Percentiles rank a stretch among this genome's conserved stretches.
Conservation (phyloP, 768 basidiomycete genomes). For the Lactarius quietus region DNA sequence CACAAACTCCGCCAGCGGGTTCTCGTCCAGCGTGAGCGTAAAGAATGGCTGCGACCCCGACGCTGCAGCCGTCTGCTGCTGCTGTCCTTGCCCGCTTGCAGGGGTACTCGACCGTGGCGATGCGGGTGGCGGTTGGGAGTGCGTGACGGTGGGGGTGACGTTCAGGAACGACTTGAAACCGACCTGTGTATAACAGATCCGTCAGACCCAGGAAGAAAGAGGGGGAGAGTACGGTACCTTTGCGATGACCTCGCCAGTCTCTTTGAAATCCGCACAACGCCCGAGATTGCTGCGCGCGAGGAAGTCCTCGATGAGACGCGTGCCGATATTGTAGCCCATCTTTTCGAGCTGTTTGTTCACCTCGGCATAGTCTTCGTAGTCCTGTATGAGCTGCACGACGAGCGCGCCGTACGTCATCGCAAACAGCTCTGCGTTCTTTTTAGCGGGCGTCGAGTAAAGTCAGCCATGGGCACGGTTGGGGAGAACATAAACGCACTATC, state of each 20-base stretch:
- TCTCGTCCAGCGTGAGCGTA: constrained; percentile 87
- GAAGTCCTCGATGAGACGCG: constrained; percentile 94
- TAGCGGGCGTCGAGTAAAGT: constrained; percentile 29
- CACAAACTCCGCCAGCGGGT: constrained; percentile 94
- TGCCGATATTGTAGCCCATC: constrained; percentile 99
- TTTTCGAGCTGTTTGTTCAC: constrained; percentile 97
- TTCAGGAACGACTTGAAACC: constrained; percentile 98
- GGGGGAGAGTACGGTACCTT: constrained; percentile 52
- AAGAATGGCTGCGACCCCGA: constrained; percentile 57
- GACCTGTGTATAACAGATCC: constrained; percentile 49
- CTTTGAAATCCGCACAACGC: constrained; percentile 89
- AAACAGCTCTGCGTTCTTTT: constrained; percentile 95
- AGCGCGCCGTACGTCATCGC: constrained; percentile 95
- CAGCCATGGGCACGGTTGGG: background rate
- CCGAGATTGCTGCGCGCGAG: constrained; percentile 88
- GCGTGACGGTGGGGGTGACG: constrained; percentile 78
- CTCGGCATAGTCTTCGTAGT: constrained; percentile 96
- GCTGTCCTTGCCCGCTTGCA: constrained; percentile 34
- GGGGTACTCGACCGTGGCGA: constrained; percentile 38
- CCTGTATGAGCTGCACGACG: constrained; percentile 97
- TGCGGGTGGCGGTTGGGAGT: constrained; percentile 52
- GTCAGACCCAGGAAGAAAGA: background rate
- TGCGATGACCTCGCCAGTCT: constrained; percentile 92
- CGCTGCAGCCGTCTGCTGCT: background rate
- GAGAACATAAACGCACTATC: constrained; percentile 59